Evolutionary conservation across 352 stramenopile genomes (phyloP).

Genomic region (Blastocystis sp.): DNA sequence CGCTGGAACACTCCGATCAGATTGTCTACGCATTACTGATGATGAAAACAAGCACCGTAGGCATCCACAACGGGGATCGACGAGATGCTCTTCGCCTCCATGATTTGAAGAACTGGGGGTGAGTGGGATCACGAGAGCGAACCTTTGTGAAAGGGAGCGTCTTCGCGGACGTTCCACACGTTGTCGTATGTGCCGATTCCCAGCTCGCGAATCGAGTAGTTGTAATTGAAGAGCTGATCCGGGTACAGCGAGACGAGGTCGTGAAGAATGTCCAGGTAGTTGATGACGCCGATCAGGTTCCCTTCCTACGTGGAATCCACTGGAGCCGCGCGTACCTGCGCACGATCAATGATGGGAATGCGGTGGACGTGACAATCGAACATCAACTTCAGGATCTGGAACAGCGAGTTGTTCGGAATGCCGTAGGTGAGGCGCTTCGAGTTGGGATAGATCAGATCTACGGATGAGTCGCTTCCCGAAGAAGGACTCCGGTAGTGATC

Average conservation of each 20-base stretch:
- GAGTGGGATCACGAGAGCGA: not conserved
- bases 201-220: conserved; percentile 61
- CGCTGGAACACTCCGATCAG: conserved; percentile 56
- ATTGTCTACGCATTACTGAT: conserved; percentile 5
- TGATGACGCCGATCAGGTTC: conserved; percentile 63
- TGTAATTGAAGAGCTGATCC: conserved; percentile 55
- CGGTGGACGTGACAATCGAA: conserved; percentile 69
- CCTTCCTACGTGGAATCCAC: conserved; percentile 12
- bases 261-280: conserved; percentile 69
- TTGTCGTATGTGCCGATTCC: conserved; percentile 34
- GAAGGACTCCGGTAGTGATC: conserved; percentile 28
- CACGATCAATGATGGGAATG: conserved; percentile 63
- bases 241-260: conserved; percentile 43
- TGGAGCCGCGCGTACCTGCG: not conserved
- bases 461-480: not conserved
- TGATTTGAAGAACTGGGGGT: conserved; percentile 57
- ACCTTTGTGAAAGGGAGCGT: conserved; percentile 41
- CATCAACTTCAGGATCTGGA: conserved; percentile 68
- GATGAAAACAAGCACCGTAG: not conserved
- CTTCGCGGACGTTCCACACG: conserved; percentile 54
- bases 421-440: conserved; percentile 5
- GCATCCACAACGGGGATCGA: conserved; percentile 56
- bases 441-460: conserved; percentile 54
- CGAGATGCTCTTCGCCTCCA: conserved; percentile 36
- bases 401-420: conserved; percentile 72